Evolutionary conservation across 2,329 filamentous ascomycete species (phyloP).

Genomic region (Phoma sp.): DNA sequence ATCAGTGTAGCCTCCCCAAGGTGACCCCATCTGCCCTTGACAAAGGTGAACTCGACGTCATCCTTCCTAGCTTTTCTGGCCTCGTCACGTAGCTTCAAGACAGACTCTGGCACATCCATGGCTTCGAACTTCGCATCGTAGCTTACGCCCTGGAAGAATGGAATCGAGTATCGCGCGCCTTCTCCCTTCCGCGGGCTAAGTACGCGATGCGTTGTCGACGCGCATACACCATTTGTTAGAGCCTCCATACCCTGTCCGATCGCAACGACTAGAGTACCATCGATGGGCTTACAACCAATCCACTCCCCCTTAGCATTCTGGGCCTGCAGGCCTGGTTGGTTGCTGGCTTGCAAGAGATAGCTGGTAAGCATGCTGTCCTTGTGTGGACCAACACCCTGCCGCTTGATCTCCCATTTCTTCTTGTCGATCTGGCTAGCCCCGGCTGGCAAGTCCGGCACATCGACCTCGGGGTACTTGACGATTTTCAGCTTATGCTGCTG

Average conservation of each 20-base stretch:
- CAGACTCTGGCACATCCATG: slow-evolving; percentile 69
- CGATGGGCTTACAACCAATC: slow-evolving; percentile 80
- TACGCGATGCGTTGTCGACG: slow-evolving; percentile 81
- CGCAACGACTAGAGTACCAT: slow-evolving; percentile 81
- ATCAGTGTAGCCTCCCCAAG: slow-evolving; percentile 83
- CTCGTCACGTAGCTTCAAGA: slow-evolving; percentile 65
- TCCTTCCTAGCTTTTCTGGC: slow-evolving; percentile 65
- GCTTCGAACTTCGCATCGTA: slow-evolving; percentile 81
- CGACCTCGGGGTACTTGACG: slow-evolving; percentile 78
- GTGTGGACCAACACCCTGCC: slow-evolving; percentile 74
- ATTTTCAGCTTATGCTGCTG: slow-evolving; percentile 89
- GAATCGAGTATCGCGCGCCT: slow-evolving; percentile 78
- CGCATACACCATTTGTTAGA: slow-evolving; percentile 80
- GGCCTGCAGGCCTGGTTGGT: slow-evolving; percentile 79
- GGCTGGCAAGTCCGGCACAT: slow-evolving; percentile 36
- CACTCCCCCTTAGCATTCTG: slow-evolving; percentile 79
- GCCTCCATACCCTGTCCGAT: slow-evolving; percentile 89
- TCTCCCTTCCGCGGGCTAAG: slow-evolving; percentile 72
- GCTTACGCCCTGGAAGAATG: slow-evolving; percentile 87
- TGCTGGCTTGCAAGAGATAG: slow-evolving; percentile 79
- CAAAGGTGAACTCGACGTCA: slow-evolving; percentile 87
- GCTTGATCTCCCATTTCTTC: slow-evolving; percentile 58
- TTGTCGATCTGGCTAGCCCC: slow-evolving; percentile 41
- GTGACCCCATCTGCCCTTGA: slow-evolving; percentile 67
- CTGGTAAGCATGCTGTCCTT: slow-evolving; percentile 85